Evolutionary conservation across 1,284 basidiomycete species (phyloP), one percentile per base, ranked within the genome.

Genomic region (Ceratorhiza oryzae-sativae): DNA sequence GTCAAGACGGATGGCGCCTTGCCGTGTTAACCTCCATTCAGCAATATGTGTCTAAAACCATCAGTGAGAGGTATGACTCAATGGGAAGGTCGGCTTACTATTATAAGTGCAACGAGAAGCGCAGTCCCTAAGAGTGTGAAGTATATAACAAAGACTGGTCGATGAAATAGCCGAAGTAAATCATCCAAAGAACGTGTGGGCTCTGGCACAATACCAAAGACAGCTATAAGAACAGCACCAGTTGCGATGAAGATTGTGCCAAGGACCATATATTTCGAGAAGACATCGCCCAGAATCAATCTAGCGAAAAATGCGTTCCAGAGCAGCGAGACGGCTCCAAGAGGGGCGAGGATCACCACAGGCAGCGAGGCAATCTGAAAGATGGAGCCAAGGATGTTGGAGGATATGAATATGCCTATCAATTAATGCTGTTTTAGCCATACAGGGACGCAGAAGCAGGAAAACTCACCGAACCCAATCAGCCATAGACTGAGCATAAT

Each of bases 291-390:
- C 23, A 98, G 86, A 48, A 98, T 85, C 61, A 97, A 79, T 32
- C 90, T 86, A 10, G 95, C 95, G 76, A 98, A 95, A 77, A 98
- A 88, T 2, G 94, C 94, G 80, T 98, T 98, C 92, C 94, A 98
- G 27, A 98, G 86, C 39, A 98, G 87, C 6, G 94, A 95, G 42
- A 92, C 92, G 0, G 95, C 96, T 23, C 96, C 96, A 1, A 98
- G 86, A 0, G 95, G 95, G 1, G 93, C 94, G 58, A 96, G 90
- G 72, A 97, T 94, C 72, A 96, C 93, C 76, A 97, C 93, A 4
- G 94, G 94, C 10, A 98, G 86, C 0, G 95, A 94, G 5, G 94
- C 95, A 68, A 98, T 95, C 82, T 98, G 96, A 76, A 97, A 94
- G 32, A 98, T 83, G 1, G 94, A 95, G n/a, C 94, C 94, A 71